Evolutionary conservation across 2,329 filamentous ascomycete species (phyloP).

Genomic region (Parafenestella ontariensis): DNA sequence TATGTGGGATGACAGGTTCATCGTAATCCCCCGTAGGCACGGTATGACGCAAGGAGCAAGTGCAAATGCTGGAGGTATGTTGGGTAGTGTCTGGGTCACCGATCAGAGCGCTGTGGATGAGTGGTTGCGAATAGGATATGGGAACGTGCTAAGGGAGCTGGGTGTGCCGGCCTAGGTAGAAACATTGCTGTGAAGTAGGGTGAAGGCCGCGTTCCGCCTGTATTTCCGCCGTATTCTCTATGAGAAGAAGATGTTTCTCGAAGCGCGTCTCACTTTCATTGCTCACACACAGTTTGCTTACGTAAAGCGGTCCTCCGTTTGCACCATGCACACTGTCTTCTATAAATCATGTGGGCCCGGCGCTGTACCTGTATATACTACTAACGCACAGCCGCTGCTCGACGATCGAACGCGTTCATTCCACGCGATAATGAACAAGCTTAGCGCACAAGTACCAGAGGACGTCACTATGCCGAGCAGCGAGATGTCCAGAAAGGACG

Average conservation of each 20-base stretch:
- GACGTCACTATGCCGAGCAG: background rate
- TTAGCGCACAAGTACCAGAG: background rate
- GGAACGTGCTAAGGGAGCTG: slow-evolving; percentile 46
- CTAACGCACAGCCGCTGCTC: background rate
- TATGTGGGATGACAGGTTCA: slow-evolving; percentile 53
- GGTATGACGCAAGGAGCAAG: slow-evolving; percentile 47
- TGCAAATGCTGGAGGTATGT: slow-evolving; percentile 57
- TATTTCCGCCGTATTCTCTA: too few relatives aligned
- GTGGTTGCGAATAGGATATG: slow-evolving; percentile 50
- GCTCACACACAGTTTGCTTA: background rate
- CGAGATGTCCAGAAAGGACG: background rate
- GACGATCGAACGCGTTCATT: background rate
- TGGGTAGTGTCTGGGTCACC: slow-evolving; percentile 54
- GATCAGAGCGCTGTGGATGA: slow-evolving; percentile 44
- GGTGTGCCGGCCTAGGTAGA: slow-evolving; percentile 32
- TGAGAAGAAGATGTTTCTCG: background rate
- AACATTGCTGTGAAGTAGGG: background rate
- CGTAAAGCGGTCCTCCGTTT: background rate
- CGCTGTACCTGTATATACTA: background rate
- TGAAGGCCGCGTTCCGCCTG: too few relatives aligned
- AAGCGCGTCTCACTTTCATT: background rate
- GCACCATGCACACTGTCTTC: background rate
- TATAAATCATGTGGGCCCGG: background rate
- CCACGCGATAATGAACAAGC: background rate
- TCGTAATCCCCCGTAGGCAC: slow-evolving; percentile 56